These are phyloP conservation scores for Eimeria praecox DNA, from an alignment of 169 alveolate species.

Conservation along the genomic window DNA sequence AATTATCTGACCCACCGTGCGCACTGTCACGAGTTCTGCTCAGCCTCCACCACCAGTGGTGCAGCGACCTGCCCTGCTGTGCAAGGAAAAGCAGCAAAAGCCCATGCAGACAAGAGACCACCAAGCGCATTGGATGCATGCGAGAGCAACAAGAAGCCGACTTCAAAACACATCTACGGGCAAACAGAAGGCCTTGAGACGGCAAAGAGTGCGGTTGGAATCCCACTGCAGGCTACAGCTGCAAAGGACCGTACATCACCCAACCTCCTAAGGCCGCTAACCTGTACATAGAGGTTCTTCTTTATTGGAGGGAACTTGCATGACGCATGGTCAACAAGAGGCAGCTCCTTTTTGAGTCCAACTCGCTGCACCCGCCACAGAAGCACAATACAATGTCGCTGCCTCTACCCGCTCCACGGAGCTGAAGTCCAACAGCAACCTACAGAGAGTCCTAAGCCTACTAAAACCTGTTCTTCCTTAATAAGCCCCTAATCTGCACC, in stretches of 20 bases:
- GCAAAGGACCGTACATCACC: neutral
- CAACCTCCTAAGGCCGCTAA: neutral
- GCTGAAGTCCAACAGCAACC: neutral
- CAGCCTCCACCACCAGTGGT: neutral
- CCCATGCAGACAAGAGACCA: neutral
- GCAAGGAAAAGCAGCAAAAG: neutral
- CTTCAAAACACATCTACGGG: neutral
- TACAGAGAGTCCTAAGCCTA: neutral
- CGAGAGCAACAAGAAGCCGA: neutral
- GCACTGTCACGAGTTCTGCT: neutral
- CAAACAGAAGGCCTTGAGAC: neutral
- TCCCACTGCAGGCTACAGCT: neutral
- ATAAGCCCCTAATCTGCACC: neutral
- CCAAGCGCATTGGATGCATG: neutral
- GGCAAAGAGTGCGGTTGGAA: neutral
- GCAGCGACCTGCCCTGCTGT: neutral
- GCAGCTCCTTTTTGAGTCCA: constrained; percentile 89
- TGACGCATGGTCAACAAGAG: constrained; percentile 92
- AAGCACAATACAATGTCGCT: neutral
- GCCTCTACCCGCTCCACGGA: neutral
- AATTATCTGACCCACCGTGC: neutral
- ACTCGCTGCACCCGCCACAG: constrained; percentile 75
- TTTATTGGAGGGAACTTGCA: constrained; percentile 91
- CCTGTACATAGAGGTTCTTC: constrained; percentile 94
- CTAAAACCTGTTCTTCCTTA: neutral